Percentiles rank a stretch among this genome's conserved stretches.
These are phyloP conservation scores for Epipyxis sp. DNA, from an alignment of 108 stramenopile genomes.

Conservation along the genomic window DNA sequence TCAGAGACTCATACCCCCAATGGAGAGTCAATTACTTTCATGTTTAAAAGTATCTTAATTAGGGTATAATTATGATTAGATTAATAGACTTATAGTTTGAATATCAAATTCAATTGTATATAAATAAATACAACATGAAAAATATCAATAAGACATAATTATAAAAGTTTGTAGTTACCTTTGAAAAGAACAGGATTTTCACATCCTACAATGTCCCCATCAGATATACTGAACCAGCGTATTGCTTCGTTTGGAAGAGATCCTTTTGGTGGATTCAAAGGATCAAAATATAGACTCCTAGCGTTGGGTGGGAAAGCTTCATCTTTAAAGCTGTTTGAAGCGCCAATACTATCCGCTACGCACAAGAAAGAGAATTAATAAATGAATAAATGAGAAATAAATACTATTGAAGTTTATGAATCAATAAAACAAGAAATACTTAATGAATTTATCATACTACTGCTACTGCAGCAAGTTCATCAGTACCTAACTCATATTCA, in stretches of 20 bases:
- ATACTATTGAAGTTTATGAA: too few relatives aligned
- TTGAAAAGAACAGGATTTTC: constrained; percentile 17
- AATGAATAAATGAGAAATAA: too few relatives aligned
- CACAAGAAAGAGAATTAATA: too few relatives aligned
- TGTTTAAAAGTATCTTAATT: too few relatives aligned
- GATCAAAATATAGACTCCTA: constrained; percentile 15
- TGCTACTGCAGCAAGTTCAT: background rate
- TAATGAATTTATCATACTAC: constrained; percentile 7
- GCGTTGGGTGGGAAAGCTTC: constrained; percentile 11
- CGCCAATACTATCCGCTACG: background rate
- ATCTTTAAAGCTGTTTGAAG: background rate
- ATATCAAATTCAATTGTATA: too few relatives aligned
- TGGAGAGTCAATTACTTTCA: too few relatives aligned
- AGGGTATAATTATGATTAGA: too few relatives aligned
- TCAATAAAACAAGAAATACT: constrained; percentile 17
- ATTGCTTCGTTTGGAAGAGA: constrained; percentile 6
- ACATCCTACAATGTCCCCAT: background rate
- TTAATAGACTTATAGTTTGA: too few relatives aligned
- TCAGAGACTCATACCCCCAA: too few relatives aligned
- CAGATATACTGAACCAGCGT: constrained; percentile 11
- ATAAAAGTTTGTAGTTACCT: too few relatives aligned
- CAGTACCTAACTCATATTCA: constrained; percentile 3
- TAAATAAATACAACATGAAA: too few relatives aligned
- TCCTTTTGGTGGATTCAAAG: constrained; percentile 28
- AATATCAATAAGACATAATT: too few relatives aligned